Conservation (phyloP, 176 grass and related monocot genomes). For the Triticum turgidum region DNA sequence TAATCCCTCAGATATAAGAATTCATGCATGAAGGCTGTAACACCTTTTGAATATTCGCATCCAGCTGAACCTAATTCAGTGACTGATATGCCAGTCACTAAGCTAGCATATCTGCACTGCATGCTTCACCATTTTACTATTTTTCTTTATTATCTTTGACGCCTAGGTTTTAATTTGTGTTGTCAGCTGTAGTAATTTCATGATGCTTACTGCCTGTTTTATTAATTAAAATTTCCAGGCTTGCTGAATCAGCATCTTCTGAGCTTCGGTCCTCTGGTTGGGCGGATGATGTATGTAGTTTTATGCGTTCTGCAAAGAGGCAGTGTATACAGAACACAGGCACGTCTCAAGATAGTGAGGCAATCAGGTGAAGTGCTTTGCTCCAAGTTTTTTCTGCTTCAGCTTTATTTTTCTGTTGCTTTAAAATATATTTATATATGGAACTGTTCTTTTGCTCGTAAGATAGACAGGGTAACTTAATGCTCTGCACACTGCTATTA, state of each 20-base stretch:
- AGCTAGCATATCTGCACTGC: constrained; percentile 9
- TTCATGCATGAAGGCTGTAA: background rate
- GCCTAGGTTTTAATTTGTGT: background rate
- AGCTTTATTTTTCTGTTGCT: constrained; percentile 25
- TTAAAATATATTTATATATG: background rate
- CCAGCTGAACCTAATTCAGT: constrained; percentile 3
- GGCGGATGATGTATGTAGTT: constrained; percentile 69
- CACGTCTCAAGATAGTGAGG: constrained; percentile 41
- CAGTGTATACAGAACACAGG: constrained; percentile 35
- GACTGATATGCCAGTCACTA: background rate
- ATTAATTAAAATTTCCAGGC: constrained; percentile 48
- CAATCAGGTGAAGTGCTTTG: constrained; percentile 54
- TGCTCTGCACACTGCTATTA: constrained; percentile 9
- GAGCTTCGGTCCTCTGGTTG: constrained; percentile 68
- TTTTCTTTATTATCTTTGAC: background rate
- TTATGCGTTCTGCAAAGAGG: constrained; percentile 68
- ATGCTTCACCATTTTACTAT: background rate
- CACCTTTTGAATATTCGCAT: background rate
- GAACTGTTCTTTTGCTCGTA: background rate
- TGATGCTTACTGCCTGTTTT: constrained; percentile 24
- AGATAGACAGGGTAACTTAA: background rate
- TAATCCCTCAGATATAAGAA: background rate
- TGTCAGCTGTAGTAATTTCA: constrained; percentile 16
- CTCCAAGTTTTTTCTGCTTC: constrained; percentile 2
- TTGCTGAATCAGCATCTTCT: constrained; percentile 56